phyloP scores from a whole-genome alignment of 305 asterid genomes.

The Nicotiana rustica region DNA sequence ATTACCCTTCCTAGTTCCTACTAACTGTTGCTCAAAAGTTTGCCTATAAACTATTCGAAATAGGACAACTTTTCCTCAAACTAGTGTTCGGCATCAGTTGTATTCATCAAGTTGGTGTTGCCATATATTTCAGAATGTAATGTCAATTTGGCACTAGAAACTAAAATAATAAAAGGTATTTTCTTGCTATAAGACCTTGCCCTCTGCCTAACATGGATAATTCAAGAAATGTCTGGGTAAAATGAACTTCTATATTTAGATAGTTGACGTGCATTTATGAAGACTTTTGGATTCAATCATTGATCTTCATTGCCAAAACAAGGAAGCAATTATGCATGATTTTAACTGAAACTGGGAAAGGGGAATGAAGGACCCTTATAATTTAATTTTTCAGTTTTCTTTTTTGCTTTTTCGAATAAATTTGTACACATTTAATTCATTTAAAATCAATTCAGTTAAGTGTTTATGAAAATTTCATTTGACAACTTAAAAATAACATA shows the following conservation, averaged over 20 bases:
- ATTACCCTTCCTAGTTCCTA: too few species aligned
- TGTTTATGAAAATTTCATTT: neutral
- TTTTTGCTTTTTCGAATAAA: neutral
- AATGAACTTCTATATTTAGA: neutral
- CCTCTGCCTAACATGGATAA: neutral
- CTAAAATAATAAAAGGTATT: neutral
- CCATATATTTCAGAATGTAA: neutral
- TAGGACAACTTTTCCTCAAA: neutral
- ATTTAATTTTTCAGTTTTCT: neutral
- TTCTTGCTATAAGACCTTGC: neutral
- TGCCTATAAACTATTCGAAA: too few species aligned
- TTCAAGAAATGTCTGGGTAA: neutral
- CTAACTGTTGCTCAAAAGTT: too few species aligned
- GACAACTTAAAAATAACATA: neutral
- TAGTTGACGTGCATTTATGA: neutral
- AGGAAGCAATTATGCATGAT: neutral
- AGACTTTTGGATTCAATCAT: slow-evolving; percentile 18
- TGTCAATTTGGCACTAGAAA: neutral
- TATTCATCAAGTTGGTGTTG: neutral
- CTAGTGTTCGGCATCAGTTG: slow-evolving; percentile 10
- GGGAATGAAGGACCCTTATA: neutral
- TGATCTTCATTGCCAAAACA: slow-evolving; percentile 22
- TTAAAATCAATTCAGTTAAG: neutral
- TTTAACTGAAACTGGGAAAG: neutral
- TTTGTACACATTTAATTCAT: neutral